Percentiles rank a stretch among this genome's conserved stretches.
phyloP scores from a whole-genome alignment of 441 rosid species.

The Populus hybrid region DNA sequence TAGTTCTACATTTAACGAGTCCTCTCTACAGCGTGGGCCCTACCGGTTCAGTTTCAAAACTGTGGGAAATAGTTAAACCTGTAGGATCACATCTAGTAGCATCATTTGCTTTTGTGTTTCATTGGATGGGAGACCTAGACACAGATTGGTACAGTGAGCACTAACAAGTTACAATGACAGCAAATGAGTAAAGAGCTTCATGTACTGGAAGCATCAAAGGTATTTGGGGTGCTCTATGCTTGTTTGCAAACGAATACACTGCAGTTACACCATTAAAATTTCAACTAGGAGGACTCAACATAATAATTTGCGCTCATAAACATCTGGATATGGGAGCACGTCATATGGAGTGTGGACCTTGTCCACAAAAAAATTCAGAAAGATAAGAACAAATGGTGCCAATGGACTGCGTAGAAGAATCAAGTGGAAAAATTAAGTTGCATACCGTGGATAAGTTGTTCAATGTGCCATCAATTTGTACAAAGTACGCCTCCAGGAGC shows the following conservation, averaged over 20 bases:
- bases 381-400: background rate
- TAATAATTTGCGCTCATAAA: background rate
- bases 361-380: background rate
- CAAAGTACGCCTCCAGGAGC: constrained; percentile 90
- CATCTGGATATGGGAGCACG: background rate
- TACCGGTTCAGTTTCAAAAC: background rate
- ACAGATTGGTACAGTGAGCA: background rate
- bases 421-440: background rate
- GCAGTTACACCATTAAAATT: background rate
- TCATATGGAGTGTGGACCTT: background rate
- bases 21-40: no score
- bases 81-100: background rate
- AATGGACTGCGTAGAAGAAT: background rate
- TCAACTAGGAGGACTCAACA: background rate
- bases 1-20: background rate
- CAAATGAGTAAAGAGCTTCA: background rate
- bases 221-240: background rate
- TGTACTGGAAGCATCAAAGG: background rate
- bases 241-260: background rate
- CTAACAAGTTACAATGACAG: background rate
- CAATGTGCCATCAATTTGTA: constrained; percentile 80
- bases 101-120: background rate
- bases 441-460: constrained; percentile 81
- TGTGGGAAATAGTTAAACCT: background rate
- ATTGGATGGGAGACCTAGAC: background rate